Conservation (phyloP, 805 yeast genomes). For the Henningerozyma blattae region DNA sequence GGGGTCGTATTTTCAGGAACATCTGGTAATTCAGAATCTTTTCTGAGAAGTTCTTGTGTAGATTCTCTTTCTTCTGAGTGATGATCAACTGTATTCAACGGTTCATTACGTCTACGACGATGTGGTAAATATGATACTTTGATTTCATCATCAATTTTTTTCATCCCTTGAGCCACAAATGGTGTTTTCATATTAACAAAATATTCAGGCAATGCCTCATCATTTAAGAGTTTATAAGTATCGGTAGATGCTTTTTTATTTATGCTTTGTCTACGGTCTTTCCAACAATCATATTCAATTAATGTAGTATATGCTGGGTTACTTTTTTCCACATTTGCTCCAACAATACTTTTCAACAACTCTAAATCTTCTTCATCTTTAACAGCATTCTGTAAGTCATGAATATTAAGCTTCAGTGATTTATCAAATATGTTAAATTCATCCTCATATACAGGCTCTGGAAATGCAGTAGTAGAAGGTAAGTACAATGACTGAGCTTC, state of each 20-base stretch:
- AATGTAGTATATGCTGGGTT: not conserved
- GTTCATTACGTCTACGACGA: conserved; percentile 53
- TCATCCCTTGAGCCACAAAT: conserved; percentile 62
- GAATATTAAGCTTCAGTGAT: conserved; percentile 18
- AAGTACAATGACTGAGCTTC: too few relatives aligned
- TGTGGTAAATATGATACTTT: conserved; percentile 76
- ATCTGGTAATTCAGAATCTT: conserved; percentile 13
- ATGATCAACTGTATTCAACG: conserved; percentile 59
- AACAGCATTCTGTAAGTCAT: conserved; percentile 38
- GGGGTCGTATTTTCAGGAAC: conserved; percentile 5
- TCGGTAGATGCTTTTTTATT: conserved; percentile 5
- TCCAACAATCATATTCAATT: conserved; percentile 17
- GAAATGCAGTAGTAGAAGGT: conserved; percentile 37
- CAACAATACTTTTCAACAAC: conserved; percentile 37
- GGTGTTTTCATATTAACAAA: conserved; percentile 42
- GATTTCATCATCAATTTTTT: conserved; percentile 57
- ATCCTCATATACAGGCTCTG: conserved; percentile 45
- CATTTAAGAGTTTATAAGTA: conserved; percentile 16
- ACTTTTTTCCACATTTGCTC: not conserved
- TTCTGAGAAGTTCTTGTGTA: conserved; percentile 6
- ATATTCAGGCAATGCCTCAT: conserved; percentile 13
- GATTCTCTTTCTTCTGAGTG: conserved; percentile 35
- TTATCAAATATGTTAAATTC: conserved; percentile 7
- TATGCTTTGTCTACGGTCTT: conserved; percentile 7
- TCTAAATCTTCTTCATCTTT: conserved; percentile 67